Percentiles rank a stretch among this genome's conserved stretches.
phyloP scores from a whole-genome alignment of 2,329 filamentous ascomycete genomes.

The Stagonosporopsis cucurbitacearum region DNA sequence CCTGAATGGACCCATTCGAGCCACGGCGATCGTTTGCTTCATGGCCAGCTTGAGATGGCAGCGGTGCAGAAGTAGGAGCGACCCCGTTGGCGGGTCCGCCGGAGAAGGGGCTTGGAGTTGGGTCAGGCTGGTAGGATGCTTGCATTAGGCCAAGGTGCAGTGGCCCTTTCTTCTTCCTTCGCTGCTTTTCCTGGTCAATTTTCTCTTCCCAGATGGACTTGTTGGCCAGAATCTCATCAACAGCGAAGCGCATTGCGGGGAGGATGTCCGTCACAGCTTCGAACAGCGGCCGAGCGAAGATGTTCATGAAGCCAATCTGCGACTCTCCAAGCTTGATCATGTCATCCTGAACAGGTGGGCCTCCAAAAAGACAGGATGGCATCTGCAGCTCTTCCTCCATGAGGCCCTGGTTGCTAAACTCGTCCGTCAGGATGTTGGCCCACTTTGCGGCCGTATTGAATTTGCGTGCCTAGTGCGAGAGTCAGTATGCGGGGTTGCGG shows the following conservation, averaged over 20 bases:
- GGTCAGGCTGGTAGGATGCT: conserved; percentile 34
- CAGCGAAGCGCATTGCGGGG: conserved; percentile 82
- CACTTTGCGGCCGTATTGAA: conserved; percentile 84
- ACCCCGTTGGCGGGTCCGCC: conserved; percentile 28
- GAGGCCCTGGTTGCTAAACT: conserved; percentile 89
- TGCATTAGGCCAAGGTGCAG: conserved; percentile 32
- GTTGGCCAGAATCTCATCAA: conserved; percentile 81
- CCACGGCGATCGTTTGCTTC: conserved; percentile 35
- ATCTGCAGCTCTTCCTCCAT: conserved; percentile 92
- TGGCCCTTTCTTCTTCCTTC: conserved; percentile 44
- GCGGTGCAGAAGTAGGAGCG: conserved; percentile 12
- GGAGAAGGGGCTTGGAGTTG: conserved; percentile 45
- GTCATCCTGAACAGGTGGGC: conserved; percentile 81
- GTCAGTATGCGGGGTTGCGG: background rate
- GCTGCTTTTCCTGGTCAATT: conserved; percentile 68
- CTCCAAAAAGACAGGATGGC: conserved; percentile 81
- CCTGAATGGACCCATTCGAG: conserved; percentile 38
- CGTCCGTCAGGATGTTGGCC: conserved; percentile 93
- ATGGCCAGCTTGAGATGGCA: conserved; percentile 8
- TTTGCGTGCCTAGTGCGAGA: conserved; percentile 61
- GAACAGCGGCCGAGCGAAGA: conserved; percentile 93
- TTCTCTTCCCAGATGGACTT: conserved; percentile 74
- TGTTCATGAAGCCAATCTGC: conserved; percentile 95
- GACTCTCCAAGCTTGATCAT: conserved; percentile 81
- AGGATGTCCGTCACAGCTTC: conserved; percentile 85